Evolutionary conservation across 2,329 filamentous ascomycete species (phyloP), one percentile per base, ranked within the genome.

Genomic region (Fusarium metavorans): DNA sequence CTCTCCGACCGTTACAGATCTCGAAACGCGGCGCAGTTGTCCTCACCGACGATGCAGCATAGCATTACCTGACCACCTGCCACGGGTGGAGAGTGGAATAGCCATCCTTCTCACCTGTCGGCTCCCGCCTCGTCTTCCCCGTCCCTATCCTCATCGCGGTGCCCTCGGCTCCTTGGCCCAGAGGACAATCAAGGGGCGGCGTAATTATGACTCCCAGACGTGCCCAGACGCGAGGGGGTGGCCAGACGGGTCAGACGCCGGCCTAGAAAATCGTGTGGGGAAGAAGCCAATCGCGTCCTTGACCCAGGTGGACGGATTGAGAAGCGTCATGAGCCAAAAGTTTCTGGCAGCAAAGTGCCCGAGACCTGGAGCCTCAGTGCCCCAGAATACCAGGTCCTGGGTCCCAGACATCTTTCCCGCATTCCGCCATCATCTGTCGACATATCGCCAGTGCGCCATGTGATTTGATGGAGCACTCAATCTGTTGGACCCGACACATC

Each of bases 281-380:
- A 75, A 75, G 68, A 76, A 69, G 61, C 70, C 76, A 78, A 77
- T 74, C 68, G 66, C 69, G 65, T 69, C 71, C 62, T 60, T 57
- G 66, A 60, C 62, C 71, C 71, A 72, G 58, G 66, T 63, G 68
- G 71, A 76, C 70, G 68, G 72, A 71, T 68, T 63, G 48, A 72
- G 34, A 61, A 74, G 70, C 76, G 76, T 77, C 78, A 79, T 79
- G 43, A 54, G 58, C 50, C 67, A 70, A 72, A 52, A 63, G 43
- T 72, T 74, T 64, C 61, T 71, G 41, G 32, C 56, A 68, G 34
- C 50, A 68, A 57, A 68, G 57, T 56, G 50, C 52, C 74, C 56
- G 63, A 66, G 65, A 67, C 64, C 27, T 74, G 37, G 61, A 77
- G 67, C 54, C 59, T 75, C 66, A 75, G 59, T 63, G 69, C 60